Conservation (phyloP, 2,329 filamentous ascomycete genomes). For the Eutypa lata region DNA sequence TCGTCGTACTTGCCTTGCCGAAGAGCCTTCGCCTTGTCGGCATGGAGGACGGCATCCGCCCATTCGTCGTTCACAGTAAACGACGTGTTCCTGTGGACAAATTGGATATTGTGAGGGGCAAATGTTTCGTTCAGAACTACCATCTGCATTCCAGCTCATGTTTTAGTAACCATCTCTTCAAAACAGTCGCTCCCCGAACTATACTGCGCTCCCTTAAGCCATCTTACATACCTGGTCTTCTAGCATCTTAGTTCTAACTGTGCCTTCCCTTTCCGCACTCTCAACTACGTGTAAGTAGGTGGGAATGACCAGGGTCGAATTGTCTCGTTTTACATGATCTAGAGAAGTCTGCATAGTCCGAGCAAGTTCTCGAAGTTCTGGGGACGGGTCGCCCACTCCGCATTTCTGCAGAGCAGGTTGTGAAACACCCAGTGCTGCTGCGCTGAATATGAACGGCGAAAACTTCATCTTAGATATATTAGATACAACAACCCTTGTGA, state of each 20-base stretch:
- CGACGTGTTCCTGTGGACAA: neutral
- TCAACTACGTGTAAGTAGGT: neutral
- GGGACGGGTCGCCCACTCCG: neutral
- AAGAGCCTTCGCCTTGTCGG: neutral
- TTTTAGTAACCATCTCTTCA: neutral
- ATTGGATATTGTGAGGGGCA: neutral
- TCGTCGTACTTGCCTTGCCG: slow-evolving; percentile 2
- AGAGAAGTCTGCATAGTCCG: neutral
- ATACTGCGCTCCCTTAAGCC: too few relatives aligned
- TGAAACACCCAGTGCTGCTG: neutral
- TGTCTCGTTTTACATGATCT: neutral
- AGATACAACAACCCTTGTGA: too few relatives aligned
- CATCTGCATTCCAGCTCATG: neutral
- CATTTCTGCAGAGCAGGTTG: neutral
- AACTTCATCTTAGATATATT: neutral
- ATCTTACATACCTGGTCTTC: neutral
- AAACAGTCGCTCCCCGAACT: neutral
- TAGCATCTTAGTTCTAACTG: neutral
- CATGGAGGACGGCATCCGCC: slow-evolving; percentile 3
- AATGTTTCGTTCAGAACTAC: neutral
- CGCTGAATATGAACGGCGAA: neutral
- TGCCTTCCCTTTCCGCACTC: neutral
- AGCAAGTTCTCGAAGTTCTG: neutral
- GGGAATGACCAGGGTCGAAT: neutral
- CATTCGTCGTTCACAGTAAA: neutral